phyloP scores from a whole-genome alignment of 225 moss, liverwort and hornwort genomes.

The Rhytidiadelphus loreus region DNA sequence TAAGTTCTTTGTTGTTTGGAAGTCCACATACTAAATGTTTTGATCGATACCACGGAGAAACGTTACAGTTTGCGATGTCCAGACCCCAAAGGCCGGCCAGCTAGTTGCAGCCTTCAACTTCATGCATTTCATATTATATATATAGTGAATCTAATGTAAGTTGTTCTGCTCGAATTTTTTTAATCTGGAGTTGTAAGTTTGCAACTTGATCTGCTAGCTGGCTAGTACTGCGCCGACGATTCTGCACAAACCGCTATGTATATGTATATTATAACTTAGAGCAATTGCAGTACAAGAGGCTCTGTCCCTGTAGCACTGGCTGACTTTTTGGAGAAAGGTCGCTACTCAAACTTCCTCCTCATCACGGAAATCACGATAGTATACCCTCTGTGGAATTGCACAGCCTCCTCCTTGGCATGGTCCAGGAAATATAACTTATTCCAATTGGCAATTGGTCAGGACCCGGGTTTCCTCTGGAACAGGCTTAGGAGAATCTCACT shows the following conservation, averaged over 20 bases:
- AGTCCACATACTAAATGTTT: not conserved
- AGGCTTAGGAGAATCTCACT: not conserved
- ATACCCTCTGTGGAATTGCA: not conserved
- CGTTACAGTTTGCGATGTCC: not conserved
- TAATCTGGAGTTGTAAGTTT: not conserved
- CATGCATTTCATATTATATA: not conserved
- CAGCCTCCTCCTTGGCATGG: not conserved
- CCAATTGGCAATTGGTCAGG: too few species aligned
- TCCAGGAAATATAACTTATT: too few species aligned
- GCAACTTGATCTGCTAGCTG: not conserved
- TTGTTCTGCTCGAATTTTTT: not conserved
- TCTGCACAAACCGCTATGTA: not conserved
- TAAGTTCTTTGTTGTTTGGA: not conserved
- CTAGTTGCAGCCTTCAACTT: not conserved
- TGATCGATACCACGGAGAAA: not conserved
- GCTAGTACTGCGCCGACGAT: too few species aligned
- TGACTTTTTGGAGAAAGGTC: not conserved
- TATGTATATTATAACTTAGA: too few species aligned
- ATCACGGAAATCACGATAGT: not conserved
- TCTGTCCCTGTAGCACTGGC: not conserved
- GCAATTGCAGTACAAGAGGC: too few species aligned
- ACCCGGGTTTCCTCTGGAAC: not conserved
- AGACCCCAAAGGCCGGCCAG: not conserved
- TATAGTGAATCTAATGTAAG: not conserved
- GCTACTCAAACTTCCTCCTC: not conserved